Percentiles rank a stretch among this genome's conserved stretches.
phyloP scores from a whole-genome alignment of 768 basidiomycete species.

The Daedaleopsis nitida region DNA sequence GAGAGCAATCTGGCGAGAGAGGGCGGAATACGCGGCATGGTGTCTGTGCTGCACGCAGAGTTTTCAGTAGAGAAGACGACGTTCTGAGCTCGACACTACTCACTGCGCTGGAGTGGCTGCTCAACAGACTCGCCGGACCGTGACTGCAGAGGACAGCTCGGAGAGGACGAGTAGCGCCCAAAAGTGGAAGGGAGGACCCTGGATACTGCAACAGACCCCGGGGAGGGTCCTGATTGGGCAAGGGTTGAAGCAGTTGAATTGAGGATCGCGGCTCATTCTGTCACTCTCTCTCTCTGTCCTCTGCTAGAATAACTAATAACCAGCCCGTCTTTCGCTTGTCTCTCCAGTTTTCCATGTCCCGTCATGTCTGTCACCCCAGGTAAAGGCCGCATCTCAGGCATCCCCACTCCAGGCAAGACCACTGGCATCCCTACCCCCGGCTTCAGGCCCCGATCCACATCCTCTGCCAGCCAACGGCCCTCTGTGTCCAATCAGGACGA shows the following conservation, averaged over 20 bases:
- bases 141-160: slow-evolving; percentile 1
- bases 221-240: slow-evolving; percentile 14
- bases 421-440: slow-evolving; percentile 69
- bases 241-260: slow-evolving; percentile 7
- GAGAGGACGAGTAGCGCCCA: background rate
- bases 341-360: slow-evolving; percentile 12
- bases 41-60: background rate
- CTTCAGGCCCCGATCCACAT: slow-evolving; percentile 63
- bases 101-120: background rate
- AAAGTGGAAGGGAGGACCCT: background rate
- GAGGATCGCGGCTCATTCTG: slow-evolving; percentile 11
- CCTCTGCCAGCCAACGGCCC: slow-evolving; percentile 37
- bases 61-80: background rate
- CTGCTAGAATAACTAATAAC: slow-evolving; percentile 2
- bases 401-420: slow-evolving; percentile 50
- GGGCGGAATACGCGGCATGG: slow-evolving; percentile 30
- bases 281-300: slow-evolving; percentile 1
- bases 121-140: background rate
- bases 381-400: slow-evolving; percentile 42
- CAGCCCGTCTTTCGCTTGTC: slow-evolving; percentile 2
- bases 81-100: background rate
- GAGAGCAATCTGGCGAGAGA: slow-evolving; percentile 26
- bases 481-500: slow-evolving; percentile 43
- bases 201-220: slow-evolving; percentile 11
- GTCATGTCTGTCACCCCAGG: slow-evolving; percentile 47